Base-by-base conservation (phyloP, 2,329 filamentous ascomycete species). In the Penicillium italicum region DNA sequence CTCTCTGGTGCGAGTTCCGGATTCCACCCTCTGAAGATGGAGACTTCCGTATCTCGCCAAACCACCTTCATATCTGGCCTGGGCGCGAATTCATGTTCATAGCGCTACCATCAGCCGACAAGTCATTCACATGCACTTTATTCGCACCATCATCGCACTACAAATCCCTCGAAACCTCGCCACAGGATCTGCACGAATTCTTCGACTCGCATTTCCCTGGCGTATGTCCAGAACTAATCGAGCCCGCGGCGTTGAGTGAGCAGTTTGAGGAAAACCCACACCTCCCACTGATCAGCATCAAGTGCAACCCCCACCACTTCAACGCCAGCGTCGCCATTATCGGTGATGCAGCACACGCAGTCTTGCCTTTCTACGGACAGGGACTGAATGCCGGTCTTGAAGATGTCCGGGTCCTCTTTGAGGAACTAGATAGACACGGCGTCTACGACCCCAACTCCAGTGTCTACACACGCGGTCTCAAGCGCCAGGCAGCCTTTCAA, bases 291-390 rank as follows among this genome's bases (percentile, higher is more conserved):
- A 94, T 99, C 70, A 94, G 85, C 70, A 88, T 99, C 69, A 97
- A 96, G 75, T 97, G 92, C 77, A 83, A 83, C 18, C 94, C 94
- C 0, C 90, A 97, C 74, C 91, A 96, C 76, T 91, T 85, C 76
- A 80, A 77, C 47, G 85, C 85, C 24, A 88, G 86, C 0, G 91
- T 83, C 31, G 91, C 96, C 57, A 90, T 99, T 46, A 72, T 99
- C 34, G 94, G 94, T 56, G 94, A 99, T 70, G 91, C 94, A 8
- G 92, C 94, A 0, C 94, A 99, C 72, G 94, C 95, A 55, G 97
- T 99, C 87, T 91, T 99, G 0, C 94, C 94, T 0, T 99, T 99
- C 74, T 99, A 97, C 72, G 94, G 94, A 0, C 94, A 99, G 73
- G 94, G 94, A 36, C 95, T 99, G 86, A 99, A 99, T 69, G 89